Evolutionary conservation across 768 basidiomycete species (phyloP).

Genomic region (Imleria badia): DNA sequence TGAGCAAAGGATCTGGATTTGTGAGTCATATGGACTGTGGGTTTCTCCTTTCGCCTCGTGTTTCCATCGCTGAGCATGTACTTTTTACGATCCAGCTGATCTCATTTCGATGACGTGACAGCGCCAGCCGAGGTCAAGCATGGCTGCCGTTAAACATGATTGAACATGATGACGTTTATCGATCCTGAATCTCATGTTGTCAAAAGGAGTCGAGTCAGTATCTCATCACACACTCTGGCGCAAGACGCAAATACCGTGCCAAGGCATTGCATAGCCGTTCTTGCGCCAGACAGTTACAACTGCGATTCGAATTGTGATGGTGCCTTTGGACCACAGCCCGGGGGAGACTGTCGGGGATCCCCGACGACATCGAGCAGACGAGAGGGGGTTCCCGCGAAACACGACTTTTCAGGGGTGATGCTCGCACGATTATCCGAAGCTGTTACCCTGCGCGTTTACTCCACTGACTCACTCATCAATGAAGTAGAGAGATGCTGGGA

Average conservation of each 20-base stretch:
- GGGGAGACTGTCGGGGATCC: neutral
- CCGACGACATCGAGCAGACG: neutral
- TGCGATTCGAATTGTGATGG: neutral
- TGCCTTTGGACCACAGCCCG: neutral
- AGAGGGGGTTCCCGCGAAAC: slow-evolving; percentile 18
- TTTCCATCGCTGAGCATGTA: slow-evolving; percentile 7
- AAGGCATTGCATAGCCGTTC: neutral
- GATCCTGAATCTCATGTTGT: neutral
- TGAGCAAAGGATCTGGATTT: neutral
- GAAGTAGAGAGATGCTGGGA: neutral
- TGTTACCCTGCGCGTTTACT: neutral
- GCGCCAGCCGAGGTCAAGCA: neutral
- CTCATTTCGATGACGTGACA: neutral
- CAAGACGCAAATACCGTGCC: neutral
- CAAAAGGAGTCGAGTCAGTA: slow-evolving; percentile 8
- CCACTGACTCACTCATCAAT: slow-evolving; percentile 2
- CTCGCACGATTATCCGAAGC: slow-evolving; percentile 3
- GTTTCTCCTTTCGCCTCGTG: slow-evolving; percentile 18
- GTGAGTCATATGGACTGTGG: neutral
- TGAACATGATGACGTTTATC: neutral
- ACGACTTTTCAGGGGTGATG: neutral
- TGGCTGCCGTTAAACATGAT: slow-evolving; percentile 1
- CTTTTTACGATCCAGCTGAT: neutral
- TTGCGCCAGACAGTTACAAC: neutral
- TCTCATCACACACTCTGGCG: neutral